Conservation (phyloP, 257 asterid genomes). For the Catharanthus roseus region DNA sequence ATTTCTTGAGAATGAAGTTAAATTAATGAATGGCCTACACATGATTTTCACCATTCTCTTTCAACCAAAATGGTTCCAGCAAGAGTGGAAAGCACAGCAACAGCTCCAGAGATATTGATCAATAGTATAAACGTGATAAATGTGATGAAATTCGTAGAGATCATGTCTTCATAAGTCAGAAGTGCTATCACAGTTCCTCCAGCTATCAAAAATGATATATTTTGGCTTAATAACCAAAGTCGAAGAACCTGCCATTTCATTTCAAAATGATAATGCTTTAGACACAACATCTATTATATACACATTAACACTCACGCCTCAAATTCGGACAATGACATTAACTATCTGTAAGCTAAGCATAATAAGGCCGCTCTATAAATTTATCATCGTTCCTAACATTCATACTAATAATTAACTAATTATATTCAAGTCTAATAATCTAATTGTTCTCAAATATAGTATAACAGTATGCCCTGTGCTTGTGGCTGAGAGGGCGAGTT, state of each 20-base stretch:
- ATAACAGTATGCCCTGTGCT: too few relatives aligned
- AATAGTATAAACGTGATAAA: conserved; percentile 46
- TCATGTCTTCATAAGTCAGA: conserved; percentile 34
- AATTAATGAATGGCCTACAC: neutral
- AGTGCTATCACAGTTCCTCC: conserved; percentile 76
- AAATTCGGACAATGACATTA: too few relatives aligned
- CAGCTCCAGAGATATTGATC: conserved; percentile 71
- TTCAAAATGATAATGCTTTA: neutral
- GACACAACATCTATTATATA: neutral
- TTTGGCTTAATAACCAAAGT: conserved; percentile 69
- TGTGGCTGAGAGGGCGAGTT: too few relatives aligned
- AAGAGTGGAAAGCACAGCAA: conserved; percentile 76
- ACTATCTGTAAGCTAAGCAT: too few relatives aligned
- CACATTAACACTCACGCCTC: neutral
- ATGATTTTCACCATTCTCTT: conserved; percentile 79
- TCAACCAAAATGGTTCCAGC: conserved; percentile 89
- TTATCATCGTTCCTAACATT: too few relatives aligned
- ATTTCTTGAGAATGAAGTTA: neutral
- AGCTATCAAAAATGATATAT: conserved; percentile 65
- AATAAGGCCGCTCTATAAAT: too few relatives aligned
- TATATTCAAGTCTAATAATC: too few relatives aligned
- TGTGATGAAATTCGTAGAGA: conserved; percentile 29
- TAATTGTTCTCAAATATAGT: too few relatives aligned
- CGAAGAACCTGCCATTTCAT: conserved; percentile 47
- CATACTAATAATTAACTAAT: too few relatives aligned